Evolutionary conservation across 108 stramenopile genomes (phyloP), one percentile per base, ranked within the genome.

Genomic region (Epithemia pelagica): DNA sequence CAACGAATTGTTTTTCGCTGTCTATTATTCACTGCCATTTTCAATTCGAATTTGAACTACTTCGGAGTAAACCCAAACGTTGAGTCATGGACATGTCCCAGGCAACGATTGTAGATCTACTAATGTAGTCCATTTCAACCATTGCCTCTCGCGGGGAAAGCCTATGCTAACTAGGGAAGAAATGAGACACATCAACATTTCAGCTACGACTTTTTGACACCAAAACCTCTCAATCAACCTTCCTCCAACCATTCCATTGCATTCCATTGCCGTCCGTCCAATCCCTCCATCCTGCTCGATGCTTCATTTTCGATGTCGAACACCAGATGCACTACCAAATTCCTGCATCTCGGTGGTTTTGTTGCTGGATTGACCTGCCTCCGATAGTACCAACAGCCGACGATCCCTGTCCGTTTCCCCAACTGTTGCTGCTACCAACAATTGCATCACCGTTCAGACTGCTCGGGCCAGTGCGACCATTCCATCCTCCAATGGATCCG

Each of bases 231-330:
- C 15, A 10, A 15, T 46, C 15, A 46, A 10, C 37, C 37, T 46
- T 46, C 56, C 56, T 58, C 56, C 56, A 58, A 58, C 26, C 56
- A n/a, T 58, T 58, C 56, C 56, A 58, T 58, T 58, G 56, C 56
- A 26, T 58, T 58, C 56, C 56, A 58, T 58, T 58, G 56, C 56
- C 26, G 56, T 58, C 56, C 56, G 7, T 18, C 8, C 26, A 7
- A 7, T 23, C 26, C 56, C 21, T 58, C 5, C 5, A 46, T 46
- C 37, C 37, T 46, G 5, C 37, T 46, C 37, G 37, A 46, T 46
- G 5, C 37, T 10, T 15, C 37, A 46, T 46, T 46, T 5, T 46
- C 10, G 5, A 10, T 46, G 5, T 46, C 37, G n/a, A n/a, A n/a
- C 37, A 15, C 37, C 37, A 46, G 15, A 46, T 46, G 15, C 37